Evolutionary conservation across 2,329 filamentous ascomycete genomes (phyloP), one percentile per base, ranked within the genome.

Genomic region (Tolypocladium guangdongense): DNA sequence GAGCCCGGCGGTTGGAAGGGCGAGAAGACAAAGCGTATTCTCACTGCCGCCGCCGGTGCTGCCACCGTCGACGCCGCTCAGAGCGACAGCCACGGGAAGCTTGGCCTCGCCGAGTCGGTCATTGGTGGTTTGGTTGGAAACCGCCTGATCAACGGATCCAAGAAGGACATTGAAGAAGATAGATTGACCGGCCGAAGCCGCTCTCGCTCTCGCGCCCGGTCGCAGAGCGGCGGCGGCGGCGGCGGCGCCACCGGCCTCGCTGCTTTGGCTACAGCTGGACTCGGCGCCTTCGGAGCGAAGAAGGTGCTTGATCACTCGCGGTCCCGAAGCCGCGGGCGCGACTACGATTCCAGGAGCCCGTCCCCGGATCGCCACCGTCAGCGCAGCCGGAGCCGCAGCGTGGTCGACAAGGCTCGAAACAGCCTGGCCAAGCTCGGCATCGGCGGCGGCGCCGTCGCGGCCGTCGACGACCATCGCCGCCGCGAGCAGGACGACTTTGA

Each of bases 1-100:
- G 87, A 93, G 57, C 87, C 90, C 2, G 92, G 92, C 52, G 82
- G 86, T 45, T 96, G 91, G 90, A 87, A 85, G 58, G 92, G 91
- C 38, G 87, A 88, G 58, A 96, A 96, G 72, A 89, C 90, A 59
- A 93, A 90, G 74, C 89, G 92, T 51, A 82, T 97, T 56, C 80
- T 95, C 49, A 96, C 92, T 24, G 91, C 90, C 49, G 92, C 92
- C 30, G 80, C 82, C 30, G 87, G 89, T 70, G 90, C 92, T 55
- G 92, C 88, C 60, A 88, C 90, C 54, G 87, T 96, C 56, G 90
- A 96, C 68, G 83, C 84, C 10, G 85, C 84, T 27, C 79, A 90
- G 43, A 79, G 90, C 62, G 76, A 78, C 20, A 82, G 86, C 61
- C 84, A 88, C 66, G 85, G 90, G 72, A 95, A 90, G 71, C 82